Conservation (phyloP, 129 eudicot species). For the Flaveria trinervia region DNA sequence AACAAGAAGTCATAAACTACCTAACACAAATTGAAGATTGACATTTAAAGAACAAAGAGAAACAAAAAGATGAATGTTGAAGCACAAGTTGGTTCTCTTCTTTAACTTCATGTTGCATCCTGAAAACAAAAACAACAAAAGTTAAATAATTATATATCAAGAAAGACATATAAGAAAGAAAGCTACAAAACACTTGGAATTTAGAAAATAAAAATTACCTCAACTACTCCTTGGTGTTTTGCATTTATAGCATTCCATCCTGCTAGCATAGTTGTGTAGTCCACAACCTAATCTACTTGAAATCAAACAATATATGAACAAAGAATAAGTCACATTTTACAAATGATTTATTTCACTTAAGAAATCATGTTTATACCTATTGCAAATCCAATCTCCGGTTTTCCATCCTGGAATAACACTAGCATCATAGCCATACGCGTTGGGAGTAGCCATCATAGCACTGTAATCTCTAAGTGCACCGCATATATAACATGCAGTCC, state of each 20-base stretch:
- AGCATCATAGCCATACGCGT: conserved; percentile 38
- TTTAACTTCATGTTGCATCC: conserved; percentile 22
- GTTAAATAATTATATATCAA: background rate
- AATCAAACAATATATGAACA: background rate
- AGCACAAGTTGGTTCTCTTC: conserved; percentile 29
- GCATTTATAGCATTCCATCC: conserved; percentile 85
- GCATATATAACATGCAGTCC: conserved; percentile 77
- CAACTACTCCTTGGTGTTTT: conserved; percentile 55
- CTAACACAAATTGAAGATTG: conserved; percentile 5
- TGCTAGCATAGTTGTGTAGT: conserved; percentile 87
- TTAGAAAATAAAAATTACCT: conserved; percentile 23
- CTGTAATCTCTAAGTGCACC: conserved; percentile 61
- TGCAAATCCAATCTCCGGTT: conserved; percentile 92
- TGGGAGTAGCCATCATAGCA: conserved; percentile 41
- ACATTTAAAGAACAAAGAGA: conserved; percentile 5
- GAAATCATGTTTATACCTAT: conserved; percentile 43
- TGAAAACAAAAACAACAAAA: background rate
- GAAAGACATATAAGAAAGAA: background rate
- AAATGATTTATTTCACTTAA: conserved; percentile 13
- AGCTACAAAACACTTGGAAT: background rate
- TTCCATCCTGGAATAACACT: conserved; percentile 80
- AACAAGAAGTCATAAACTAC: conserved; percentile 27
- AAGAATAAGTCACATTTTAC: background rate
- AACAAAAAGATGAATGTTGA: conserved; percentile 11
- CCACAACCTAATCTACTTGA: conserved; percentile 11